Conservation (phyloP, 306 rosid species). For the Dryas alaskensis region DNA sequence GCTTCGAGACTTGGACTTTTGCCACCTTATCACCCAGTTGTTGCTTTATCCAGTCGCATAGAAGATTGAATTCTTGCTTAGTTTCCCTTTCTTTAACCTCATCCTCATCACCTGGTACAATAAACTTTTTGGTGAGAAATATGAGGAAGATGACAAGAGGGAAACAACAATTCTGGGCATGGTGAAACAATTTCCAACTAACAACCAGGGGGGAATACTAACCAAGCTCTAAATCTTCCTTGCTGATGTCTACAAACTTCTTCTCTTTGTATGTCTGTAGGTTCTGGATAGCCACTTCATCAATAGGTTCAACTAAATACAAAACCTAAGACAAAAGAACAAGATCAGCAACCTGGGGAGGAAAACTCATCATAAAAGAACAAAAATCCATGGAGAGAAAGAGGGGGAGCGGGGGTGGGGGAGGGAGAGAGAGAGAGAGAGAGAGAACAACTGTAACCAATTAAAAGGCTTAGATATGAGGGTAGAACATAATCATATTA, state of each 20-base stretch:
- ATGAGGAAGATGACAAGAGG: constrained; percentile 11
- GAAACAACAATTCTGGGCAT: background rate
- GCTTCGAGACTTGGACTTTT: constrained; percentile 90
- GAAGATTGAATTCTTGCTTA: constrained; percentile 75
- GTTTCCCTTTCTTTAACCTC: constrained; percentile 85
- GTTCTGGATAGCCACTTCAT: constrained; percentile 97
- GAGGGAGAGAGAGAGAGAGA: background rate
- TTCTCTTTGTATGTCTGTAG: constrained; percentile 93
- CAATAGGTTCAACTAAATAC: constrained; percentile 90
- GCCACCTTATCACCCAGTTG: constrained; percentile 97
- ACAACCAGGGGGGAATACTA: constrained; percentile 20
- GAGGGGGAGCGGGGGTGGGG: too few relatives aligned
- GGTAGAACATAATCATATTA: background rate
- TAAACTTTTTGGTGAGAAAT: constrained; percentile 5
- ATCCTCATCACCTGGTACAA: constrained; percentile 81
- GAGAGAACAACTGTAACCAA: background rate
- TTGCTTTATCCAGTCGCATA: constrained; percentile 98
- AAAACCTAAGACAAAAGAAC: constrained; percentile 55
- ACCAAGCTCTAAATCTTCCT: constrained; percentile 97
- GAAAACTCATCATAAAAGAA: background rate
- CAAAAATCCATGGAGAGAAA: too few relatives aligned
- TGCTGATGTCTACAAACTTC: constrained; percentile 97
- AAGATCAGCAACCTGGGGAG: constrained; percentile 18
- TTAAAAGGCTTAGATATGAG: background rate
- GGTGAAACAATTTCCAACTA: background rate